phyloP scores from a whole-genome alignment of 192 early-diverging fungal species.

The Rhizophagus prolifer region DNA sequence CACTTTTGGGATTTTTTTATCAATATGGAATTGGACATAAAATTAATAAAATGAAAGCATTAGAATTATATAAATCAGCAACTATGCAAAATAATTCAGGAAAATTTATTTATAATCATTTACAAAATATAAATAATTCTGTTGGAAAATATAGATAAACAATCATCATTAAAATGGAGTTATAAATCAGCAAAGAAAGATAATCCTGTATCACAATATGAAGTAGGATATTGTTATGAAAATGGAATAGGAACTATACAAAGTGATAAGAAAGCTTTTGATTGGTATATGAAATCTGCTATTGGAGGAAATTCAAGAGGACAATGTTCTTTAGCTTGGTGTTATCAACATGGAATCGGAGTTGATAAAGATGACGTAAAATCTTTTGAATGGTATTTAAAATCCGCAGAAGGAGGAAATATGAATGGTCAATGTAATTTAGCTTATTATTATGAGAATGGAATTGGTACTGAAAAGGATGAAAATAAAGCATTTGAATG shows the following conservation, averaged over 20 bases:
- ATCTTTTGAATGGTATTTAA: conserved; percentile 24
- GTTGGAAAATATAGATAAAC: background rate
- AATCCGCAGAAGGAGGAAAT: background rate
- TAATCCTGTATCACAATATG: conserved; percentile 57
- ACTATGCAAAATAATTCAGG: background rate
- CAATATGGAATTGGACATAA: background rate
- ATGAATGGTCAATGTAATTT: conserved; percentile 55
- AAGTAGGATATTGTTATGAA: conserved; percentile 82
- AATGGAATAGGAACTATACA: conserved; percentile 71
- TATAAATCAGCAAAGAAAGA: conserved; percentile 57
- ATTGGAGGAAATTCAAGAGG: conserved; percentile 55
- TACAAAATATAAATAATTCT: background rate
- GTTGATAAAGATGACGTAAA: conserved; percentile 7
- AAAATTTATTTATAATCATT: background rate
- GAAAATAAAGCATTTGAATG: conserved; percentile 61
- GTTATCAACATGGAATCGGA: conserved; percentile 20
- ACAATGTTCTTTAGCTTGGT: conserved; percentile 34
- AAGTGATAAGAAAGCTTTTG: conserved; percentile 62
- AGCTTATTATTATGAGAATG: conserved; percentile 83
- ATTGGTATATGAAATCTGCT: conserved; percentile 58
- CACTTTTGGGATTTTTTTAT: background rate
- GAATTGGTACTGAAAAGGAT: conserved; percentile 66
- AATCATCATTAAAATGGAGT: conserved; percentile 36
- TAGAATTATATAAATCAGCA: background rate
- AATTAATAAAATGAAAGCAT: background rate